Base-by-base conservation (phyloP, 305 asterid species). In the Rubia tinctorum region DNA sequence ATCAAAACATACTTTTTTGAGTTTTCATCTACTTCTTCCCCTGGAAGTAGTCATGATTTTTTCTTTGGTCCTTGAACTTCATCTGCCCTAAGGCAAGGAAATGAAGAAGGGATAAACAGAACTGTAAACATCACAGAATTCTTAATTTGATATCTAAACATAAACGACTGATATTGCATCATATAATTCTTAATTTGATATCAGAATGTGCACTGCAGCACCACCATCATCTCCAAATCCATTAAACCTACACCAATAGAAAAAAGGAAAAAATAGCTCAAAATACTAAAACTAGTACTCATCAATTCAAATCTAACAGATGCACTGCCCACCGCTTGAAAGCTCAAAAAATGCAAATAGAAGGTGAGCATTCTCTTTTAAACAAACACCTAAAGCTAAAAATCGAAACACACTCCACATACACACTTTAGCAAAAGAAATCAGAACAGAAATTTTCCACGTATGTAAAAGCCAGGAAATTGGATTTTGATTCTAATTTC, bases 221-320 rank as follows among this genome's bases (percentile, higher is more conserved):
- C 98, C 97, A 42, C 98, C 98, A 82, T 93, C 91, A 66, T 67
- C 83, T 30, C 96, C 96, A 51, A 89, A 91, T 77, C 86, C 96
- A 77, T 49, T 87, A 81, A 87, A 88, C 88, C 98, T 91, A 66
- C 43, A 20, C 75, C 1, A 25, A 58, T 11, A n/a, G n/a, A n/a
- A n/a, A n/a, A n/a, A n/a, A n/a, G n/a, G n/a, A n/a, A 51, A 18
- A 40, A 23, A 51, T 22, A 15, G 63, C 40, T 68, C 45, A 64
- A 51, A 51, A 43, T 13, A 66, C 22, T 22, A 0, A 6, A 6
- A 23, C 37, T 30, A 66, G 39, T 42, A 7, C 18, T 66, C 30
- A 40, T 40, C 18, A n/a, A n/a, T 40, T 66, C 22, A 37, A 15
- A 44, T 34, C 47, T 8, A 39, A 66, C 30, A 9, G 10, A 11